Percentiles rank a stretch among this genome's conserved stretches.
Conservation (phyloP, 2,329 filamentous ascomycete genomes). For the Meredithiella fracta region DNA sequence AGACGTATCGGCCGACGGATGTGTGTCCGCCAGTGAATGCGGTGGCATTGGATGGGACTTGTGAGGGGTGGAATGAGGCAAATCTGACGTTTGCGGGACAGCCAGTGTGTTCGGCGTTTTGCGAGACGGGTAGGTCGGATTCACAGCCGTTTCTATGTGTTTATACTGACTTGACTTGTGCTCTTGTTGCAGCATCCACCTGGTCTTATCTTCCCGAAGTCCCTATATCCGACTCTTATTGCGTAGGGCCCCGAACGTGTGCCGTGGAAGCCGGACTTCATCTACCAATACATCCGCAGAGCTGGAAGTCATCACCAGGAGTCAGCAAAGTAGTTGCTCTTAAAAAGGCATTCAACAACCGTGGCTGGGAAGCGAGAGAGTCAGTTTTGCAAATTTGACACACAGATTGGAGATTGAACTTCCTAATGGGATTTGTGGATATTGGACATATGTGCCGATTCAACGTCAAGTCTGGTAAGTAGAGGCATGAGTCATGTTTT, state of each 20-base stretch:
- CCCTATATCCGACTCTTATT: slow-evolving; percentile 6
- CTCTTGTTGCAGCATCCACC: not conserved
- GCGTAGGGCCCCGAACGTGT: slow-evolving; percentile 4
- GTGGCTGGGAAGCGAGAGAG: slow-evolving; percentile 6
- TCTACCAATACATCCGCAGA: slow-evolving; percentile 4
- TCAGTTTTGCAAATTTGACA: slow-evolving; percentile 4
- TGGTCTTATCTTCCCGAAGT: slow-evolving; percentile 13
- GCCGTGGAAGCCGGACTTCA: not conserved
- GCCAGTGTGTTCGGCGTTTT: slow-evolving; percentile 7
- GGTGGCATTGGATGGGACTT: slow-evolving; percentile 5
- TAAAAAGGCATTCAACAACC: not conserved
- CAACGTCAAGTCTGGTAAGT: slow-evolving; percentile 10
- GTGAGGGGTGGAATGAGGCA: not conserved
- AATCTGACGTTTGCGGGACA: not conserved
- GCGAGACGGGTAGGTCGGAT: slow-evolving; percentile 3
- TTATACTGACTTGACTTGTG: not conserved
- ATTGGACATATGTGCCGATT: slow-evolving; percentile 11
- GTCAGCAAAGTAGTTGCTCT: slow-evolving; percentile 7
- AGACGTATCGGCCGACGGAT: not conserved
- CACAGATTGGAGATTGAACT: not conserved
- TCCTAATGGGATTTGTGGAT: slow-evolving; percentile 8
- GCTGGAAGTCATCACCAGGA: slow-evolving; percentile 8
- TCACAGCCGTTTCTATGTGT: not conserved
- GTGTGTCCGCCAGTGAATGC: slow-evolving; percentile 7
- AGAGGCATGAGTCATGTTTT: not conserved